A percentile compares a stretch with the other conserved stretches of the same genome.
Conservation (phyloP, 2,329 filamentous ascomycete species). For the Alternaria metachromatica region DNA sequence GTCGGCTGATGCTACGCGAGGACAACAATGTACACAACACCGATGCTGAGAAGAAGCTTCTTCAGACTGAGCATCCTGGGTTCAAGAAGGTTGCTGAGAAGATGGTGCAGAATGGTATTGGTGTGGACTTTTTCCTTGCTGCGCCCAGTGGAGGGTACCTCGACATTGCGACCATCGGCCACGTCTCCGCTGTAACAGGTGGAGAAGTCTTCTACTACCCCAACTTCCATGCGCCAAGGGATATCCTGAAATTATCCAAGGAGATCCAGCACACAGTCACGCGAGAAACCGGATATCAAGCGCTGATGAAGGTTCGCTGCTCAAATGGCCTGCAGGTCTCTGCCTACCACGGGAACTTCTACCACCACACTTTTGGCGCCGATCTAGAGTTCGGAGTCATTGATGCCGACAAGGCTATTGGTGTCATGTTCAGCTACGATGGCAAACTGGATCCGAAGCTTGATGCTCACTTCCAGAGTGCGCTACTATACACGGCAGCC, state of each 20-base stretch:
- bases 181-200: slow-evolving; percentile 86
- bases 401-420: slow-evolving; percentile 91
- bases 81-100: slow-evolving; percentile 88
- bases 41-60: slow-evolving; percentile 90
- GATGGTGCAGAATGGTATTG: slow-evolving; percentile 85
- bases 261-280: slow-evolving; percentile 88
- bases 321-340: slow-evolving; percentile 94
- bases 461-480: slow-evolving; percentile 96
- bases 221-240: slow-evolving; percentile 88
- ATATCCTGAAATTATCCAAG: slow-evolving; percentile 80
- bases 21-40: slow-evolving; percentile 81
- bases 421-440: slow-evolving; percentile 91
- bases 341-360: slow-evolving; percentile 94
- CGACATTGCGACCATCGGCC: slow-evolving; percentile 89
- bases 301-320: slow-evolving; percentile 97
- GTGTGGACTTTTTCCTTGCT: slow-evolving; percentile 93
- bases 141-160: slow-evolving; percentile 89
- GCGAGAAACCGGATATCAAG: slow-evolving; percentile 92
- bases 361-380: slow-evolving; percentile 92
- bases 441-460: slow-evolving; percentile 97
- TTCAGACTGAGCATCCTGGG: slow-evolving; percentile 85
- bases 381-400: slow-evolving; percentile 93
- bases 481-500: slow-evolving; percentile 91
- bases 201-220: slow-evolving; percentile 97
- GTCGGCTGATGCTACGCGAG: slow-evolving; percentile 82